A percentile compares a stretch with the other conserved stretches of the same genome.
Evolutionary conservation across 495 filamentous ascomycete genomes (phyloP).

Genomic region (Penicillium nucicola): DNA sequence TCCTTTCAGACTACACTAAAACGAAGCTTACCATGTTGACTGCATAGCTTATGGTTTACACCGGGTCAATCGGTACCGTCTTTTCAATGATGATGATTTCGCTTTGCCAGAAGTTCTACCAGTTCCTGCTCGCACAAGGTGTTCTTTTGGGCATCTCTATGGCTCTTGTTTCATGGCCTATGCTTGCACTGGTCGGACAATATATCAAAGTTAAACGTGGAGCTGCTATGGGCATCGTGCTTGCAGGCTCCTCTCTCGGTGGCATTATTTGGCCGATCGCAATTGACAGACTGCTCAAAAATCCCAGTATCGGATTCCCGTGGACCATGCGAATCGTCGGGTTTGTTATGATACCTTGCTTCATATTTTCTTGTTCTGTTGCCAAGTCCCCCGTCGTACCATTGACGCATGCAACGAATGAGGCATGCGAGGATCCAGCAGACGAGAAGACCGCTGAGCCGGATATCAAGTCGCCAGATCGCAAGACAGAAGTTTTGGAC

Average conservation of each 20-base stretch:
- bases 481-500: constrained; percentile 13
- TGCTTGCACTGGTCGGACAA: constrained; percentile 49
- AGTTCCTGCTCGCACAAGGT: constrained; percentile 62
- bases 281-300: constrained; percentile 35
- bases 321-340: constrained; percentile 51
- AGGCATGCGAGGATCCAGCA: neutral
- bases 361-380: constrained; percentile 48
- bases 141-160: constrained; percentile 51
- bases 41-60: constrained; percentile 24
- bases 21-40: neutral
- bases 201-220: constrained; percentile 54
- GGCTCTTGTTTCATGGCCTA: constrained; percentile 48
- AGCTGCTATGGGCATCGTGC: constrained; percentile 51
- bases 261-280: constrained; percentile 49
- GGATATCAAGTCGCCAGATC: neutral
- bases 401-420: neutral
- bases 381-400: constrained; percentile 3
- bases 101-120: constrained; percentile 55
- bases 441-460: neutral
- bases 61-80: constrained; percentile 30
- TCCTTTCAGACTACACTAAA: neutral
- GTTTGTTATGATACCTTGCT: constrained; percentile 51
- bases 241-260: constrained; percentile 56
- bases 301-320: constrained; percentile 36
- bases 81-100: constrained; percentile 55